Evolutionary conservation across 805 yeast species (phyloP).

Genomic region (Blastobotrys parvus): DNA sequence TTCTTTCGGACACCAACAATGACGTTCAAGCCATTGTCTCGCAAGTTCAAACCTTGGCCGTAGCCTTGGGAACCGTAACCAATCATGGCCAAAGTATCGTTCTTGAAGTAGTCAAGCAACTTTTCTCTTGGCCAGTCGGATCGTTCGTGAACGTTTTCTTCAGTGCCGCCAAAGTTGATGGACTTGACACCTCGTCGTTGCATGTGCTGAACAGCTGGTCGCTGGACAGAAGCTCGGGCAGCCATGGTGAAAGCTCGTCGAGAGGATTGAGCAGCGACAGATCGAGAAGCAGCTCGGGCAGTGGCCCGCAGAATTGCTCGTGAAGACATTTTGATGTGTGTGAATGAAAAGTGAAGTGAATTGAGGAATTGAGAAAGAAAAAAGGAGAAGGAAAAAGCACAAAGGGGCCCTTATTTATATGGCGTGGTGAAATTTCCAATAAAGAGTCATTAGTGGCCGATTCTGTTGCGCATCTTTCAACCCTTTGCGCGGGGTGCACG

Average conservation of each 20-base stretch:
- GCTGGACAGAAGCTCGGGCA: constrained; percentile 50
- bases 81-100: constrained; percentile 93
- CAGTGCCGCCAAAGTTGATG: constrained; percentile 94
- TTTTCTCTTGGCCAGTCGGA: constrained; percentile 99
- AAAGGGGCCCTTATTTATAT: constrained; percentile 2
- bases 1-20: constrained; percentile 96
- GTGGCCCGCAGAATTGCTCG: constrained; percentile 36
- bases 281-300: constrained; percentile 42
- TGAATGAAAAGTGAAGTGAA: neutral
- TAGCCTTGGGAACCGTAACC: constrained; percentile 99
- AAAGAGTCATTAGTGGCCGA: neutral
- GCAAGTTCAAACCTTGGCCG: constrained; percentile 98
- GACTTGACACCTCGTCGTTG: constrained; percentile 88
- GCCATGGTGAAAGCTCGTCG: constrained; percentile 59
- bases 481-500: too few species aligned
- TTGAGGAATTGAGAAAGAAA: neutral
- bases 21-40: constrained; percentile 98
- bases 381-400: neutral
- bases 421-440: neutral
- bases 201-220: constrained; percentile 32
- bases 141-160: constrained; percentile 96
- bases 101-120: constrained; percentile 91
- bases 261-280: constrained; percentile 33
- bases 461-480: too few species aligned
- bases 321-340: constrained; percentile 14